Percentiles rank a stretch among this genome's conserved stretches.
These are phyloP conservation scores for Nakataea oryzae DNA, from an alignment of 2,329 filamentous ascomycete genomes.

Conservation along the genomic window DNA sequence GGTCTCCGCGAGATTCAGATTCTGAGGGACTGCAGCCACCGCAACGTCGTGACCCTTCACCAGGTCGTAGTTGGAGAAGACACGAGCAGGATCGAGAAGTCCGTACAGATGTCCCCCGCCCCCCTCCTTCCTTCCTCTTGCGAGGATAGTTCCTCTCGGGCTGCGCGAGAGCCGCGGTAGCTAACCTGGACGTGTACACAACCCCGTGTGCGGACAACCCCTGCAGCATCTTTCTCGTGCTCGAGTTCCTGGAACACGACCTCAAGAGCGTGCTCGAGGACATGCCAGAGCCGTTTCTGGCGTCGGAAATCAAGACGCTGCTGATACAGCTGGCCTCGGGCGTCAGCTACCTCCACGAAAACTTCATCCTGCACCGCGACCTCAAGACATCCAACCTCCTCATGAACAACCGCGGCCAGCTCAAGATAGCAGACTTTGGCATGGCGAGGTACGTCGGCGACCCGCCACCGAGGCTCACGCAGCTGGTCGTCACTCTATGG, in stretches of 20 bases:
- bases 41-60: conserved; percentile 70
- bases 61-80: conserved; percentile 76
- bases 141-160: neutral
- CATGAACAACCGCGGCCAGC: conserved; percentile 85
- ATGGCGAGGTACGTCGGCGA: conserved; percentile 88
- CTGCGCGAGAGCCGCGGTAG: no score
- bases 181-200: neutral
- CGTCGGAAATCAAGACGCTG: conserved; percentile 86
- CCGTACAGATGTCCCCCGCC: conserved; percentile 8
- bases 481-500: conserved; percentile 94
- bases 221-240: conserved; percentile 76
- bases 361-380: conserved; percentile 89
- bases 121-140: conserved; percentile 2
- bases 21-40: conserved; percentile 67
- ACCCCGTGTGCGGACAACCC: neutral
- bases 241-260: conserved; percentile 97
- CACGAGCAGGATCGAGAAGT: conserved; percentile 42
- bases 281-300: conserved; percentile 88
- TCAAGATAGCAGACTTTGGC: conserved; percentile 96
- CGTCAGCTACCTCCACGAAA: conserved; percentile 73
- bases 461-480: conserved; percentile 68
- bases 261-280: conserved; percentile 86
- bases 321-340: conserved; percentile 74
- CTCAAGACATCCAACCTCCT: conserved; percentile 91
- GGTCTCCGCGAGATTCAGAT: conserved; percentile 91